Conservation (phyloP, 1,284 basidiomycete genomes). For the Cryptococcus sp. region DNA sequence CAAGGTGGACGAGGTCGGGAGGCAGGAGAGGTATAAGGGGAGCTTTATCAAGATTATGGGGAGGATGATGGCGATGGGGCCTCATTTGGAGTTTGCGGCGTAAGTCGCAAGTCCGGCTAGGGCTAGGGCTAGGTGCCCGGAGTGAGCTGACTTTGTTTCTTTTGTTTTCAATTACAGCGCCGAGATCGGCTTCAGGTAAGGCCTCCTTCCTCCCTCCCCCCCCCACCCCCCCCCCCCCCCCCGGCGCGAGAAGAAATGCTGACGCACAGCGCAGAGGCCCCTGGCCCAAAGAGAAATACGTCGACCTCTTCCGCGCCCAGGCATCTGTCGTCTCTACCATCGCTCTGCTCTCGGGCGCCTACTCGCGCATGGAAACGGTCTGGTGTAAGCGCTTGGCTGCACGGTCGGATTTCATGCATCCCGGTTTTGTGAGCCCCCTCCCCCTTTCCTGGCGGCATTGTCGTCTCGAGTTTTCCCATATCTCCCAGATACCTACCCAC, state of each 20-base stretch:
- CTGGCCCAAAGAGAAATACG: conserved; percentile 46
- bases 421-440: conserved; percentile 38
- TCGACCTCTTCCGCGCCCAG: conserved; percentile 29
- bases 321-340: conserved; percentile 31
- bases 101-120: conserved; percentile 19
- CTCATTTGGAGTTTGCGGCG: conserved; percentile 32
- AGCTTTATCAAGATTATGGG: conserved; percentile 35
- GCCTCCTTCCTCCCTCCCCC: neutral
- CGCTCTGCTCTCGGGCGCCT: conserved; percentile 35
- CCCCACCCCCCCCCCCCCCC: neutral
- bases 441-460: too few relatives aligned
- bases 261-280: conserved; percentile 28
- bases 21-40: conserved; percentile 23
- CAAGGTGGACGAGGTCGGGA: conserved; percentile 12
- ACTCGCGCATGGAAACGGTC: conserved; percentile 29
- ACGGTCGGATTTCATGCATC: conserved; percentile 36
- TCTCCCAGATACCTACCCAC: too few relatives aligned
- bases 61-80: conserved; percentile 28
- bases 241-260: neutral
- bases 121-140: neutral
- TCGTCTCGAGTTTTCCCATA: too few relatives aligned
- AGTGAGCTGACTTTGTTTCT: neutral
- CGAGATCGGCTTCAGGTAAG: conserved; percentile 38
- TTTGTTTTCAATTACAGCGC: conserved; percentile 7
- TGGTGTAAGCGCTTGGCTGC: conserved; percentile 32